phyloP scores from a whole-genome alignment of 2,329 filamentous ascomycete species.

The Cladosporium cucumerinum region DNA sequence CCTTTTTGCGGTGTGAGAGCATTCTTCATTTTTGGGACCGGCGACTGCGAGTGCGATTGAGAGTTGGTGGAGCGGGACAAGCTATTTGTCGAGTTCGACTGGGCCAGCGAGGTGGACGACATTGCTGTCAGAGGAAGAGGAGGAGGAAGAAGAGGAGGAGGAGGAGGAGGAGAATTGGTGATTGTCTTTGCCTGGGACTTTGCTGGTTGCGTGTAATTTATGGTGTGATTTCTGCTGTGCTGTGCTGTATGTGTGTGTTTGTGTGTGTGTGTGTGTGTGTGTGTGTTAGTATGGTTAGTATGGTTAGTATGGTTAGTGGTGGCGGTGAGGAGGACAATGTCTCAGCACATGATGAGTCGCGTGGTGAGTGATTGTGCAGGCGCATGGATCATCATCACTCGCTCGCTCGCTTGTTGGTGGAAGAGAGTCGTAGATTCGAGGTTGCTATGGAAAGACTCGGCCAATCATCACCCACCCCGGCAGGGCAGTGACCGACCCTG shows the following conservation, averaged over 20 bases:
- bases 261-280: too few relatives aligned
- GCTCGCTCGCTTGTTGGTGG: not conserved
- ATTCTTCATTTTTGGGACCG: constrained; percentile 7
- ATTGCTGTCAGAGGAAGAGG: too few relatives aligned
- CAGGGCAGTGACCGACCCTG: too few relatives aligned
- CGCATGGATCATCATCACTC: not conserved
- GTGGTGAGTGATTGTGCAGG: not conserved
- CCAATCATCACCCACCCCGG: not conserved
- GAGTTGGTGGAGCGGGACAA: not conserved
- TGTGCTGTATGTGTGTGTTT: too few relatives aligned
- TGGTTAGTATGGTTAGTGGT: constrained; percentile 14
- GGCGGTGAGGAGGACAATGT: not conserved
- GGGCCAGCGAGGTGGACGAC: constrained; percentile 27
- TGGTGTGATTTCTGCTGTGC: not conserved
- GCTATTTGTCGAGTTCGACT: constrained; percentile 1
- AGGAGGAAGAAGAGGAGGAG: too few relatives aligned
- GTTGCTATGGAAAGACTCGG: not conserved
- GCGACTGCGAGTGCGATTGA: not conserved
- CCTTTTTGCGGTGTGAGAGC: constrained; percentile 11
- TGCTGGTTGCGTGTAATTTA: not conserved
- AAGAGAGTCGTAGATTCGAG: not conserved
- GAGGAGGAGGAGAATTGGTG: not conserved
- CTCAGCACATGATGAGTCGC: constrained; percentile 7
- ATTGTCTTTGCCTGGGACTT: not conserved
- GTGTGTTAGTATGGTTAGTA: constrained; percentile 17